Evolutionary conservation across 1,139 yeast genomes (phyloP), one percentile per base, ranked within the genome.

Genomic region (Suhomyces chickasaworum): DNA sequence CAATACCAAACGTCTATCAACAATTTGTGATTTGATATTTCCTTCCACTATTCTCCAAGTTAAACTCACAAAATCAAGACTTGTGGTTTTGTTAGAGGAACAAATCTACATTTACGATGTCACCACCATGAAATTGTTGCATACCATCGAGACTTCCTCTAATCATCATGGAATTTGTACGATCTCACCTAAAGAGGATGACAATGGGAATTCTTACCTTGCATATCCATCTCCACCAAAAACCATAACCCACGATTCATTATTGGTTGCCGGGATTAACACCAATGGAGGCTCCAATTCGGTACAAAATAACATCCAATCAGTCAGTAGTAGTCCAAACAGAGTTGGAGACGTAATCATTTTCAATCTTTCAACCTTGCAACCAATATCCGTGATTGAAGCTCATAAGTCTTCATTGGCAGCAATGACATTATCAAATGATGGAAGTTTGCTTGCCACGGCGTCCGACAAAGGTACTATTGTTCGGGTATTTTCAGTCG

Each of bases 401-500:
- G 99, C 99, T 0, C 99, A 93, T 64, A 89, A 89, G 59, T 84
- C 95, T 1, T 81, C 87, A 12, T 71, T 93, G 45, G 91, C 97
- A 0, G 86, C 91, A 1, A 71, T 91, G 52, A 74, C 90, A 1
- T 71, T 93, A 45, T 89, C 93, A 53, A 73, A 75, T 38, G 96
- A 90, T 60, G 99, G 99, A 1, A 74, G 84, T 0, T 65, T 89
- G 41, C 71, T 93, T 41, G 97, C 98, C 1, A 90, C 98, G 0
- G 97, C 98, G 1, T 88, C 97, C 15, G 96, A 89, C 54, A 90
- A 90, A 61, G 99, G 99, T 4, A 93, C 99, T 0, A 89, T 93
- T 39, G 83, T 93, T 1, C 73, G 99, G 48, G 89, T 93, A 1
- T 93, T 93, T 59, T 77, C 85, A n/a, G 89, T 89, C 1, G 86